Conservation (phyloP, 192 early-diverging fungal species). For the Backusella tuberculispora region DNA sequence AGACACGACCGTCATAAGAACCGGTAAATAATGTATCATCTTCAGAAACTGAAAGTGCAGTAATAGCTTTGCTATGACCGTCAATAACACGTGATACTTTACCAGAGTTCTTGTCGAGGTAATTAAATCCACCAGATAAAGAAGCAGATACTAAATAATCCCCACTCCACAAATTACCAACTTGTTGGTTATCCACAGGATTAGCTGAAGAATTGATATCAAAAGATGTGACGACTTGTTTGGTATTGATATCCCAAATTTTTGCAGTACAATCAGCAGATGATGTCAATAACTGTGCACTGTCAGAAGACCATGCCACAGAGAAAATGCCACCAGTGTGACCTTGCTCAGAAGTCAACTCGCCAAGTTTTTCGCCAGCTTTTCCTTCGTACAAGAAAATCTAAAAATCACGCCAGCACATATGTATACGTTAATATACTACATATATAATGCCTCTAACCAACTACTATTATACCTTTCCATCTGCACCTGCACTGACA, state of each 20-base stretch:
- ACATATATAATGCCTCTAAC: background rate
- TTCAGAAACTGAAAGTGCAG: constrained; percentile 63
- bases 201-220: constrained; percentile 42
- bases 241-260: constrained; percentile 86
- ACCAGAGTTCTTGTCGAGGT: constrained; percentile 65
- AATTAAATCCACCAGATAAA: constrained; percentile 87
- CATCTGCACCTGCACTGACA: constrained; percentile 84
- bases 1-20: constrained; percentile 93
- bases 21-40: constrained; percentile 77
- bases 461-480: constrained; percentile 55
- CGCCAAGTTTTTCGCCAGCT: constrained; percentile 77
- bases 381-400: constrained; percentile 94
- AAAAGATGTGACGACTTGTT: constrained; percentile 69
- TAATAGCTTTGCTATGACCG: constrained; percentile 88
- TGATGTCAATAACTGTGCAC: constrained; percentile 72
- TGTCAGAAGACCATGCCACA: constrained; percentile 87
- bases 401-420: constrained; percentile 29
- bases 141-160: constrained; percentile 76
- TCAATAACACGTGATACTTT: constrained; percentile 54
- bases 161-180: constrained; percentile 91
- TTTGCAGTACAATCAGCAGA: constrained; percentile 87
- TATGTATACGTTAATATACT: background rate
- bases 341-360: constrained; percentile 48
- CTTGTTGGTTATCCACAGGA: constrained; percentile 80
- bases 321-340: constrained; percentile 88